These are phyloP conservation scores for Colletotrichum paranaense DNA, from an alignment of 2,329 filamentous ascomycete genomes.

Conservation along the genomic window DNA sequence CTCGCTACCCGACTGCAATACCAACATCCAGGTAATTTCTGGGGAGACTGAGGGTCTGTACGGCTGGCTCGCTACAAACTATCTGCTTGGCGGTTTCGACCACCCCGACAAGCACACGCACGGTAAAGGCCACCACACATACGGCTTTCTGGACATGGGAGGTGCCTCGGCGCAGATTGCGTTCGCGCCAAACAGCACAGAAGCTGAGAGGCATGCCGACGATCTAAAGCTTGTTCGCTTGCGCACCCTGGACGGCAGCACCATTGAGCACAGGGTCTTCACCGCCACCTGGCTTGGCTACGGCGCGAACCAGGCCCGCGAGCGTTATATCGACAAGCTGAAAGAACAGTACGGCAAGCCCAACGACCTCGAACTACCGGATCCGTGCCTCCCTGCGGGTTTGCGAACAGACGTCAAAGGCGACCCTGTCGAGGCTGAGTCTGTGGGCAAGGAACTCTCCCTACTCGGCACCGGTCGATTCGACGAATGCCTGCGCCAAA, in stretches of 20 bases:
- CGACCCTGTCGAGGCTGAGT: constrained; percentile 55
- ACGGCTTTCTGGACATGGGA: constrained; percentile 98
- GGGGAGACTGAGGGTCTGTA: constrained; percentile 97
- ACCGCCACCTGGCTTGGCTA: constrained; percentile 97
- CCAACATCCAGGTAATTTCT: constrained; percentile 93
- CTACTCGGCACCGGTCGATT: constrained; percentile 90
- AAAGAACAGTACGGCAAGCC: constrained; percentile 71
- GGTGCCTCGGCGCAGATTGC: constrained; percentile 98
- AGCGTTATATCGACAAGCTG: constrained; percentile 85
- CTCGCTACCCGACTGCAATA: constrained; percentile 85
- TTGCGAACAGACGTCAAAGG: constrained; percentile 81
- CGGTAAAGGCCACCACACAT: constrained; percentile 91
- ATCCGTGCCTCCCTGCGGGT: constrained; percentile 89
- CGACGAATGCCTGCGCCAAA: constrained; percentile 82
- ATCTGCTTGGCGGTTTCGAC: constrained; percentile 92
- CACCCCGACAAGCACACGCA: constrained; percentile 78
- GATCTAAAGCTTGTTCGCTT: constrained; percentile 89
- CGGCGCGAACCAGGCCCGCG: constrained; percentile 92
- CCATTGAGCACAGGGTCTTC: constrained; percentile 88
- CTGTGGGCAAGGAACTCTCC: constrained; percentile 54
- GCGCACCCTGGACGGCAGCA: constrained; percentile 81
- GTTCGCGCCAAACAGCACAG: constrained; percentile 93
- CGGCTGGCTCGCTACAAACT: constrained; percentile 97
- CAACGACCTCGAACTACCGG: constrained; percentile 76
- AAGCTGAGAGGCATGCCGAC: constrained; percentile 88